A percentile compares a stretch with the other conserved stretches of the same genome.
phyloP scores from a whole-genome alignment of 306 rosid species.

The Myrica gale region DNA sequence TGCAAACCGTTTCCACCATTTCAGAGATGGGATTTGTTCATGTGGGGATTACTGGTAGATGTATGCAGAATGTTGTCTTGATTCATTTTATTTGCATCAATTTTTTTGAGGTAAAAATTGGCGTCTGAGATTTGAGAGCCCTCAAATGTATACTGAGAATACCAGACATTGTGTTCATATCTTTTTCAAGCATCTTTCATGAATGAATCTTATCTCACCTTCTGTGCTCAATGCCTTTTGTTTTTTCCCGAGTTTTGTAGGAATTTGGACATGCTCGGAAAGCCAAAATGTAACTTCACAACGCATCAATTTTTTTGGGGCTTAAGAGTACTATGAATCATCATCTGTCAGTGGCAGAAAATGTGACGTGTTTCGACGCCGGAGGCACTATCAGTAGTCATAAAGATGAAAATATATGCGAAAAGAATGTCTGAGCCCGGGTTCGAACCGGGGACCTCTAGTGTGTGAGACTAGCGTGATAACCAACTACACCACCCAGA shows the following conservation, averaged over 20 bases:
- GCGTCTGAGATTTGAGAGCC: neutral
- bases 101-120: neutral
- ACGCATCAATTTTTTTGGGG: neutral
- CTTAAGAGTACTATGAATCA: too few relatives aligned
- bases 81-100: neutral
- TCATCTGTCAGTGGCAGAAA: neutral
- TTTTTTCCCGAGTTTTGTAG: neutral
- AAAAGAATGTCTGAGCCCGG: constrained; percentile 39
- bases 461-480: constrained; percentile 57
- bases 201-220: neutral
- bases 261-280: neutral
- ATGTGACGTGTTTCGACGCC: too few relatives aligned
- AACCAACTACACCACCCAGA: constrained; percentile 58
- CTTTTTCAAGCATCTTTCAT: neutral
- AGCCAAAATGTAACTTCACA: neutral
- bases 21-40: constrained; percentile 75
- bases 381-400: too few relatives aligned
- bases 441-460: constrained; percentile 55
- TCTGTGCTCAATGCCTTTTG: neutral
- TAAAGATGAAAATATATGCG: too few relatives aligned
- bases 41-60: constrained; percentile 92
- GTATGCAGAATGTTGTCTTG: constrained; percentile 8
- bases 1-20: constrained; percentile 84
- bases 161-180: neutral
- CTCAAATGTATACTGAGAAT: neutral